Percentiles rank a stretch among this genome's conserved stretches.
phyloP scores from a whole-genome alignment of 768 basidiomycete species.

The Gymnopilus dilepis region DNA sequence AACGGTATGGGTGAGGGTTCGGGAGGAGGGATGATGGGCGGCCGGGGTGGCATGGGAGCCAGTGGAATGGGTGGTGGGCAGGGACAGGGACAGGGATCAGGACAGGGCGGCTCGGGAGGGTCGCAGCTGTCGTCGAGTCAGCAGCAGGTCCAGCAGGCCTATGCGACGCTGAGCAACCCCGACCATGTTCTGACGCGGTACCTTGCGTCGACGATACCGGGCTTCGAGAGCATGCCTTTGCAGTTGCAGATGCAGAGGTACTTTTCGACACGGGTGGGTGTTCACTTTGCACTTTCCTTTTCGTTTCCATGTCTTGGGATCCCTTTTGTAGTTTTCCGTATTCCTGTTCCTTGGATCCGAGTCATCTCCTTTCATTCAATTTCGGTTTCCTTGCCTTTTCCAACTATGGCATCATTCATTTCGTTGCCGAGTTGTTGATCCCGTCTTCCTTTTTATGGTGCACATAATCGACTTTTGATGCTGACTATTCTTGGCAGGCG shows the following conservation, averaged over 20 bases:
- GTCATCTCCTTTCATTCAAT: neutral
- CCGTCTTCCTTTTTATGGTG: constrained; percentile 9
- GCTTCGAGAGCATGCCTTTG: constrained; percentile 55
- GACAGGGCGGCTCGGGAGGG: neutral
- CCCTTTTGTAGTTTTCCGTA: neutral
- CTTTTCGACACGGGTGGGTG: constrained; percentile 53
- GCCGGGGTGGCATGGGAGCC: neutral
- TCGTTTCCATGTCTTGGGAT: neutral
- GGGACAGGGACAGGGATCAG: neutral
- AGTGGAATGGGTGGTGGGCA: constrained; percentile 1
- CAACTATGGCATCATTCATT: neutral
- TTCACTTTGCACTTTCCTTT: constrained; percentile 6
- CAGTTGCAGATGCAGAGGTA: constrained; percentile 67
- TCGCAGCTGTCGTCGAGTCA: neutral
- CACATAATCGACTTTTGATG: too few species aligned
- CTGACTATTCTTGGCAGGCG: constrained; percentile 25
- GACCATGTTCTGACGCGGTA: constrained; percentile 63
- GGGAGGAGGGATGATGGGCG: neutral
- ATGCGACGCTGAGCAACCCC: constrained; percentile 57
- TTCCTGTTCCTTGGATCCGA: neutral
- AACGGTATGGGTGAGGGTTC: neutral
- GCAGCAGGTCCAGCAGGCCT: constrained; percentile 26
- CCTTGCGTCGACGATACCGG: constrained; percentile 54
- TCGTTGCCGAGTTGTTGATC: neutral
- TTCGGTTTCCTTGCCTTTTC: neutral